Conservation (phyloP, 768 basidiomycete genomes). For the Tephrocybe rancida region DNA sequence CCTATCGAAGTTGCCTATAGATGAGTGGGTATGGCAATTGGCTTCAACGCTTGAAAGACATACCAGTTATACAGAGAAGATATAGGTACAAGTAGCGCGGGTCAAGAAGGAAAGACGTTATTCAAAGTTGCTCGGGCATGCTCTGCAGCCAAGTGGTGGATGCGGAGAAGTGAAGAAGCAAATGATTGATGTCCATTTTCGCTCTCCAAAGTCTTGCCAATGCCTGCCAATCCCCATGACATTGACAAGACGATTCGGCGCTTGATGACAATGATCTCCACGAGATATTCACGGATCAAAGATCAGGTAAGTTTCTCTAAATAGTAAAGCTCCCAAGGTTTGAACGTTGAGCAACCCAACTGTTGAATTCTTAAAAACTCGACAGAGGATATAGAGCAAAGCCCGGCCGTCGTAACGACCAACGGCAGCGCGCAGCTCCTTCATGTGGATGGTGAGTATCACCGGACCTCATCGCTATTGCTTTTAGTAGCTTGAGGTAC, state of each 20-base stretch:
- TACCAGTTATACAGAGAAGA: neutral
- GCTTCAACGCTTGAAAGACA: neutral
- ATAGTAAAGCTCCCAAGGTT: too few species aligned
- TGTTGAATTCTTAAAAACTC: too few species aligned
- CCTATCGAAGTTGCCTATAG: neutral
- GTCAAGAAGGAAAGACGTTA: neutral
- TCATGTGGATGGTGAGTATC: too few species aligned
- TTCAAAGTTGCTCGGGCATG: neutral
- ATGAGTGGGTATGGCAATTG: neutral
- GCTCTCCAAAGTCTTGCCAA: neutral
- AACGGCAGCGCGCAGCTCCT: too few species aligned
- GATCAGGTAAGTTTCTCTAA: too few species aligned
- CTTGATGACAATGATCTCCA: too few species aligned
- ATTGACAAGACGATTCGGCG: too few species aligned
- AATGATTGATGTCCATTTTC: conserved; percentile 9
- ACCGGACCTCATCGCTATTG: neutral
- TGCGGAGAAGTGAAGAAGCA: neutral
- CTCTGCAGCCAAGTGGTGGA: neutral
- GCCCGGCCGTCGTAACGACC: too few species aligned
- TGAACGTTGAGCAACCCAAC: too few species aligned
- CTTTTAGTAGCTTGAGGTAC: too few species aligned
- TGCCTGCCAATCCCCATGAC: neutral
- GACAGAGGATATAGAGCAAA: too few species aligned
- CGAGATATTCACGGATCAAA: conserved; percentile 2
- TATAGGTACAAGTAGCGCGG: neutral